Conservation (phyloP, 2,329 filamentous ascomycete species). For the Cercospora berteroae region DNA sequence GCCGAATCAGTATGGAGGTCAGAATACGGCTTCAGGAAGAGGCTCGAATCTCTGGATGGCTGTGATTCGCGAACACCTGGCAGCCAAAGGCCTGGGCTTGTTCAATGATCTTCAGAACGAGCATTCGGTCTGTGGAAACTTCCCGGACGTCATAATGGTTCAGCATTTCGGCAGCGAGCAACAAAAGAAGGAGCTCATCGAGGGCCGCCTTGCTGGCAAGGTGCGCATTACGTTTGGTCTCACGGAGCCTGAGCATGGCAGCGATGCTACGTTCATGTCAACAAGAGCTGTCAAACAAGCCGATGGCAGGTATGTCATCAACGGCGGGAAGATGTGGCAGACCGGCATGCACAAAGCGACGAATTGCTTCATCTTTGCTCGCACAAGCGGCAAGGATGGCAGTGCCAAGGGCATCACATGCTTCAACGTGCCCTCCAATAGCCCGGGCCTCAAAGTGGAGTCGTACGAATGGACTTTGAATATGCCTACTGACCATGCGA, state of each 20-base stretch:
- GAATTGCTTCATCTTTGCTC: slow-evolving; percentile 61
- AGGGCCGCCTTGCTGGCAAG: slow-evolving; percentile 52
- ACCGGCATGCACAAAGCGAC: slow-evolving; percentile 62
- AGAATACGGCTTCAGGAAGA: slow-evolving; percentile 44
- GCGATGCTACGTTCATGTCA: slow-evolving; percentile 62
- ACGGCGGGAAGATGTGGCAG: slow-evolving; percentile 64
- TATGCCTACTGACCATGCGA: slow-evolving; percentile 66
- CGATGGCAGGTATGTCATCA: slow-evolving; percentile 54
- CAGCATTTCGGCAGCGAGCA: slow-evolving; percentile 57
- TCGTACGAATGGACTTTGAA: slow-evolving; percentile 66
- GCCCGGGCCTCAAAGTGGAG: slow-evolving; percentile 54
- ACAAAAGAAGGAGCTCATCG: slow-evolving; percentile 56
- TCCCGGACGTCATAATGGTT: slow-evolving; percentile 62
- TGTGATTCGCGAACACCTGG: slow-evolving; percentile 59
- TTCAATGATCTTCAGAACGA: slow-evolving; percentile 66
- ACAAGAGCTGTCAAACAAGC: slow-evolving; percentile 51
- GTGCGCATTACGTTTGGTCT: slow-evolving; percentile 61
- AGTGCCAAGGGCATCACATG: slow-evolving; percentile 58
- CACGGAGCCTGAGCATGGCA: slow-evolving; percentile 62
- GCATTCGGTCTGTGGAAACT: slow-evolving; percentile 62
- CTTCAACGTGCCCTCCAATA: slow-evolving; percentile 57
- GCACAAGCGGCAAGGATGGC: slow-evolving; percentile 55
- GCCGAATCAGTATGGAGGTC: slow-evolving; percentile 56
- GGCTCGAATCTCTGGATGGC: slow-evolving; percentile 63
- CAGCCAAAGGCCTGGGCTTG: slow-evolving; percentile 58